Evolutionary conservation across 1,139 yeast genomes (phyloP).

Genomic region (Kodamaea anthophila): DNA sequence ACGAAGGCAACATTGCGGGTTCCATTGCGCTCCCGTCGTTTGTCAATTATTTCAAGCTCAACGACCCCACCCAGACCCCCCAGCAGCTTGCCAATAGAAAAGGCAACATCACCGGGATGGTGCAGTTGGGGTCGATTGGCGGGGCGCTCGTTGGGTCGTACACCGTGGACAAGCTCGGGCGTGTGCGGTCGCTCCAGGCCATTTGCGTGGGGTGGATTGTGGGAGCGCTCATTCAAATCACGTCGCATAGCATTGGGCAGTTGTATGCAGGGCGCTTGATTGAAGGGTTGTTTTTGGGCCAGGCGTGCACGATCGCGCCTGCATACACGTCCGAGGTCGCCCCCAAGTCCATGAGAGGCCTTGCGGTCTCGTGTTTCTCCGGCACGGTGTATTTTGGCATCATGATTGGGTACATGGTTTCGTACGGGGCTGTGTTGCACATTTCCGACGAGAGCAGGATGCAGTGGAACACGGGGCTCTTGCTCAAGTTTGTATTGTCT

Average conservation of each 20-base stretch:
- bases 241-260: slow-evolving; percentile 41
- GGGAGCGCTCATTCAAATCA: slow-evolving; percentile 44
- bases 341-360: slow-evolving; percentile 48
- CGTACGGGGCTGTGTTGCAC: slow-evolving; percentile 37
- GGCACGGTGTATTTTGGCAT: slow-evolving; percentile 54
- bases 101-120: slow-evolving; percentile 58
- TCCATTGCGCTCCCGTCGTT: slow-evolving; percentile 41
- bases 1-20: slow-evolving; percentile 51
- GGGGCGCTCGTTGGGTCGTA: slow-evolving; percentile 49
- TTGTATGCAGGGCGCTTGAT: slow-evolving; percentile 49
- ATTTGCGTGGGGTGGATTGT: slow-evolving; percentile 41
- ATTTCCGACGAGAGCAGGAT: slow-evolving; percentile 20
- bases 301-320: slow-evolving; percentile 54
- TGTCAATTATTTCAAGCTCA: slow-evolving; percentile 38
- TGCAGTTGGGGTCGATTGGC: slow-evolving; percentile 54
- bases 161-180: slow-evolving; percentile 49
- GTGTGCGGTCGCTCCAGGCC: slow-evolving; percentile 46
- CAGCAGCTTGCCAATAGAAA: slow-evolving; percentile 39
- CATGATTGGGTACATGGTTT: slow-evolving; percentile 46
- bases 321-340: slow-evolving; percentile 48
- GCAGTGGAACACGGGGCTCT: slow-evolving; percentile 30
- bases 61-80: slow-evolving; percentile 30
- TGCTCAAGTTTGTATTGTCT: slow-evolving; percentile 32
- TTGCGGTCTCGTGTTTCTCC: slow-evolving; percentile 44
- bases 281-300: slow-evolving; percentile 53